Conservation (phyloP, 2,329 filamentous ascomycete species). For the Incumbomyces delicatus region DNA sequence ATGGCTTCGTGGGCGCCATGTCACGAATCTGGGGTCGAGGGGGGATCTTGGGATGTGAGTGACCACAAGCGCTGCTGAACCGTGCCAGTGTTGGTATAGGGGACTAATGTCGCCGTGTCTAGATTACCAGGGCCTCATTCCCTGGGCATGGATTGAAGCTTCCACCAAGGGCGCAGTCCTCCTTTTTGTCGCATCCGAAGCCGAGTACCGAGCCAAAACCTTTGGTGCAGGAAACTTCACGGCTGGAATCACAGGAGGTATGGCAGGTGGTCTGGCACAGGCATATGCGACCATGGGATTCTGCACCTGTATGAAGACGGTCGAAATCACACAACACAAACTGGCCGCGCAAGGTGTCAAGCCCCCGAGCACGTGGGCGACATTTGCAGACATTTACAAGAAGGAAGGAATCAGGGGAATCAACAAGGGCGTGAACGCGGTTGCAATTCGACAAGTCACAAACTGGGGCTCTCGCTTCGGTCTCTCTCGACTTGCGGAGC, state of each 20-base stretch:
- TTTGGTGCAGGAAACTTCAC: constrained; percentile 79
- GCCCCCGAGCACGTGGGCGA: constrained; percentile 82
- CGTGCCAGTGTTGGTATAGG: too few relatives aligned
- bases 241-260: constrained; percentile 80
- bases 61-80: constrained; percentile 5
- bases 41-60: constrained; percentile 87
- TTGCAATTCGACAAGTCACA: constrained; percentile 97
- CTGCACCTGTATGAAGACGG: constrained; percentile 99
- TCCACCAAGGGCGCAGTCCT: constrained; percentile 98
- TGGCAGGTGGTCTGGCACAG: constrained; percentile 90
- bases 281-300: constrained; percentile 99
- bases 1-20: constrained; percentile 75
- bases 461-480: constrained; percentile 98
- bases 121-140: constrained; percentile 99
- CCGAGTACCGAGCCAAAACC: constrained; percentile 83
- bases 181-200: constrained; percentile 96
- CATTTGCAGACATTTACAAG: constrained; percentile 95
- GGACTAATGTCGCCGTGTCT: constrained; percentile 15
- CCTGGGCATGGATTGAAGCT: constrained; percentile 99
- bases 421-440: constrained; percentile 97
- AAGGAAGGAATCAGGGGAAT: constrained; percentile 89
- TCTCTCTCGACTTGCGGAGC: constrained; percentile 81
- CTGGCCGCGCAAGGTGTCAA: constrained; percentile 71
- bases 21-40: constrained; percentile 86
- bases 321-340: constrained; percentile 99